Evolutionary conservation across 495 filamentous ascomycete species (phyloP), one percentile per base, ranked within the genome.

Genomic region (Monascus purpureus): DNA sequence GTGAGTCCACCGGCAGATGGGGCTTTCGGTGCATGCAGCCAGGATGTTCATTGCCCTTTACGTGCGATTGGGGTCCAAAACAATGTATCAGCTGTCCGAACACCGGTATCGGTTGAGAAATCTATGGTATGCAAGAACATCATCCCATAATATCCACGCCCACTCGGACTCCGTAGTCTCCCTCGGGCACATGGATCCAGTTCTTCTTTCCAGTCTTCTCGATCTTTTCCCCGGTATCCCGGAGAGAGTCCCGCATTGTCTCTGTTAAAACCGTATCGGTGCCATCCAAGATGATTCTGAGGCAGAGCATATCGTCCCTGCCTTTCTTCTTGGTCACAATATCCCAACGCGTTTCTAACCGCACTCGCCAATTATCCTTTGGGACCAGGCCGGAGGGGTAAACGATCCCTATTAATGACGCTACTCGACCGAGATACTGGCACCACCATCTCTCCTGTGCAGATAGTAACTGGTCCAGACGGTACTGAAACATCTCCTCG

Each of bases 181-280:
- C 20, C 20, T 22, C 9, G 5, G 4, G 4, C 4, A 22, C 20
- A 4, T 22, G 4, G 16, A 61, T 41, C 65, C 65, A 73, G 35
- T 66, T 63, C 58, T 73, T 77, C 53, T 76, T 77, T 2, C 73
- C 73, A 4, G 62, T 50, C 46, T 75, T 75, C 33, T 64, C 57
- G 9, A 78, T 46, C 30, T 47, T 49, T 32, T 53, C 49, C 3
- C 63, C 43, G 19, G 48, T 45, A 9, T 58, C 55, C 29, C 52
- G 38, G 8, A 68, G 45, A 20, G 40, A 40, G 22, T 58, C 47
- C 20, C 38, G 44, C 22, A 45, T 35, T 29, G 45, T 14, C 13
- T 40, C 33, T 35, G 38, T 29, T 15, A 24, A 34, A 16, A 27
- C 19, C 13, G 29, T 27, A 8, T 51, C 40, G 9, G 19, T 19